Evolutionary conservation across 2,329 filamentous ascomycete genomes (phyloP).

Genomic region (Fusarium concolor): DNA sequence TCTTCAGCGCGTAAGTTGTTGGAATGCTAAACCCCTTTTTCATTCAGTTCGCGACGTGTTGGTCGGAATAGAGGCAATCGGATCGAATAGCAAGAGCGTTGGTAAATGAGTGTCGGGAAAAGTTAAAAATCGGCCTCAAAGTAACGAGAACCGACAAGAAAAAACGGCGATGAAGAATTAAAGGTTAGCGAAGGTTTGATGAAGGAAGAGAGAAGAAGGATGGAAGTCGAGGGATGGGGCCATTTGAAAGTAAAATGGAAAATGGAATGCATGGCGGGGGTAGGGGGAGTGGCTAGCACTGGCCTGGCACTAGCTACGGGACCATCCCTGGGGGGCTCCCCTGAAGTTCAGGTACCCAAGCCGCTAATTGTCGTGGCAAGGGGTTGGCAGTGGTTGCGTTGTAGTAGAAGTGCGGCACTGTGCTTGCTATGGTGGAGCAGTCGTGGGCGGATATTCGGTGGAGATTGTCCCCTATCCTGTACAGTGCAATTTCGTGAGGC

Average conservation of each 20-base stretch:
- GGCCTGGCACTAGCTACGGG: slow-evolving; percentile 7
- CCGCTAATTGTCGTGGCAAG: slow-evolving; percentile 38
- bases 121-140: slow-evolving; percentile 42
- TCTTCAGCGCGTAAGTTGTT: slow-evolving; percentile 19
- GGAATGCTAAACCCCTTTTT: slow-evolving; percentile 38
- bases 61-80: slow-evolving; percentile 21
- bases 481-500: slow-evolving; percentile 33
- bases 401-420: slow-evolving; percentile 28
- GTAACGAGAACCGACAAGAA: slow-evolving; percentile 40
- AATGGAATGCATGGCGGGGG: slow-evolving; percentile 27
- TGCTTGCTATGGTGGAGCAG: slow-evolving; percentile 22
- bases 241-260: slow-evolving; percentile 40
- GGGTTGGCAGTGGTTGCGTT: slow-evolving; percentile 23
- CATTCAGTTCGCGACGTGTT: slow-evolving; percentile 20
- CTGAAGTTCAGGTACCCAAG: slow-evolving; percentile 26
- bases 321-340: slow-evolving; percentile 15
- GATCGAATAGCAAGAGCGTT: slow-evolving; percentile 24
- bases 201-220: slow-evolving; percentile 31
- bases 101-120: slow-evolving; percentile 50
- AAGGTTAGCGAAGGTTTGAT: slow-evolving; percentile 43
- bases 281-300: not conserved
- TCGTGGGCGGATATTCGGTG: slow-evolving; percentile 40
- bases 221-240: slow-evolving; percentile 33
- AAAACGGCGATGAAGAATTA: slow-evolving; percentile 41
- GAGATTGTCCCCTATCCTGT: slow-evolving; percentile 46